A percentile compares a stretch with the other conserved stretches of the same genome.
These are phyloP conservation scores for Rasamsonia emersonii DNA, from an alignment of 2,329 filamentous ascomycete genomes.

Conservation along the genomic window DNA sequence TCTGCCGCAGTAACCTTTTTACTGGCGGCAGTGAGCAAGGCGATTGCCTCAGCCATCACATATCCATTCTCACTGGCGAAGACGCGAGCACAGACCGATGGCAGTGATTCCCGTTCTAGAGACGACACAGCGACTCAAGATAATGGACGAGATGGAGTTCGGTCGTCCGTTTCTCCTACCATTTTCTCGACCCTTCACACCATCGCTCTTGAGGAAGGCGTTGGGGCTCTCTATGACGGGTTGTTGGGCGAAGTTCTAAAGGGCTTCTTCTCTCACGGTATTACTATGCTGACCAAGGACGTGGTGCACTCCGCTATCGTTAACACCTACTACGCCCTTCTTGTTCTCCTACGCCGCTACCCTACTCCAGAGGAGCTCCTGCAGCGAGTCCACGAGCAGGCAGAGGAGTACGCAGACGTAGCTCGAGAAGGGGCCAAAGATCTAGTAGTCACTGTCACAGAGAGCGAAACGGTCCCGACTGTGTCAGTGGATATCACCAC, in stretches of 20 bases:
- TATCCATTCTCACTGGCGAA: constrained; percentile 87
- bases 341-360: constrained; percentile 40
- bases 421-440: constrained; percentile 31
- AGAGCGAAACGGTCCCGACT: constrained; percentile 15
- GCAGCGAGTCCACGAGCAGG: constrained; percentile 29
- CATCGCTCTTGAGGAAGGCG: constrained; percentile 55
- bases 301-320: constrained; percentile 64
- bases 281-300: constrained; percentile 83
- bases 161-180: constrained; percentile 9
- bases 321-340: constrained; percentile 58
- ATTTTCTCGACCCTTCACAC: constrained; percentile 56
- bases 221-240: constrained; percentile 64
- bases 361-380: constrained; percentile 36
- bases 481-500: constrained; percentile 24
- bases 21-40: constrained; percentile 69
- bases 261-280: constrained; percentile 75
- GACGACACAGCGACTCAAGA: too few relatives aligned
- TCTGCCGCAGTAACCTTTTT: constrained; percentile 52
- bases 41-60: constrained; percentile 63
- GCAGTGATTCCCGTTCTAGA: constrained; percentile 3
- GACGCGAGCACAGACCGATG: constrained; percentile 58
- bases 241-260: constrained; percentile 68
- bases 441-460: constrained; percentile 6
- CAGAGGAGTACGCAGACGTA: constrained; percentile 33
- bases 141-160: constrained; percentile 21